phyloP scores from a whole-genome alignment of 805 yeast genomes.

The Saturnispora saitoi region DNA sequence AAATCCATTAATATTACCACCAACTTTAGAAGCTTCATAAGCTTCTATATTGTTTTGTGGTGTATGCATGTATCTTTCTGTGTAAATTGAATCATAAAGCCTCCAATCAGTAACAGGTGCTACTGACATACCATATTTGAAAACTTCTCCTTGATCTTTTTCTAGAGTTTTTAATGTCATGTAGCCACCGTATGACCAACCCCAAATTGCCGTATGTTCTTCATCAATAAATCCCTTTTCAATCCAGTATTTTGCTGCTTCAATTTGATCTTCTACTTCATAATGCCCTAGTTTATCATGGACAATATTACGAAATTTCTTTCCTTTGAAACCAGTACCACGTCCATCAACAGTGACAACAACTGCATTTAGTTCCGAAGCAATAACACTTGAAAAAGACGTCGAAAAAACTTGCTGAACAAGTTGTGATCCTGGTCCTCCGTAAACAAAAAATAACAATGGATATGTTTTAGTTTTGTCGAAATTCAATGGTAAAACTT shows the following conservation, averaged over 20 bases:
- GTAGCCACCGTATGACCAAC: constrained; percentile 98
- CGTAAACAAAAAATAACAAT: constrained; percentile 80
- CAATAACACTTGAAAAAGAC: constrained; percentile 63
- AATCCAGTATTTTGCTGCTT: constrained; percentile 72
- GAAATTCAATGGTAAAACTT: constrained; percentile 71
- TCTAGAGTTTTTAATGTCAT: constrained; percentile 86
- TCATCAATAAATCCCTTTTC: constrained; percentile 55
- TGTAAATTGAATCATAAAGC: constrained; percentile 84
- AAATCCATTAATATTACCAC: constrained; percentile 49
- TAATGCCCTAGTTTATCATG: constrained; percentile 73
- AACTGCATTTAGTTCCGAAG: constrained; percentile 70
- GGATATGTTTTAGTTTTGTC: constrained; percentile 61
- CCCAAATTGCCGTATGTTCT: constrained; percentile 78
- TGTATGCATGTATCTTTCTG: constrained; percentile 88
- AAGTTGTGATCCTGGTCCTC: constrained; percentile 91
- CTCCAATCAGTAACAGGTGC: constrained; percentile 98
- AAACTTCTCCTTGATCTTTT: constrained; percentile 62
- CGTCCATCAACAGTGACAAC: constrained; percentile 96
- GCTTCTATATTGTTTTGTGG: constrained; percentile 64
- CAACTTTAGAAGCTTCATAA: constrained; percentile 51
- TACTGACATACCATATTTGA: constrained; percentile 87
- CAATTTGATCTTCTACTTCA: constrained; percentile 81
- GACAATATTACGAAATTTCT: constrained; percentile 66
- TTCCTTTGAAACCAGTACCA: constrained; percentile 89
- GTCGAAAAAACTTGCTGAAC: constrained; percentile 56